Base-by-base conservation (phyloP, 2,329 filamentous ascomycete genomes). In the Blastomyces gilchristii region DNA sequence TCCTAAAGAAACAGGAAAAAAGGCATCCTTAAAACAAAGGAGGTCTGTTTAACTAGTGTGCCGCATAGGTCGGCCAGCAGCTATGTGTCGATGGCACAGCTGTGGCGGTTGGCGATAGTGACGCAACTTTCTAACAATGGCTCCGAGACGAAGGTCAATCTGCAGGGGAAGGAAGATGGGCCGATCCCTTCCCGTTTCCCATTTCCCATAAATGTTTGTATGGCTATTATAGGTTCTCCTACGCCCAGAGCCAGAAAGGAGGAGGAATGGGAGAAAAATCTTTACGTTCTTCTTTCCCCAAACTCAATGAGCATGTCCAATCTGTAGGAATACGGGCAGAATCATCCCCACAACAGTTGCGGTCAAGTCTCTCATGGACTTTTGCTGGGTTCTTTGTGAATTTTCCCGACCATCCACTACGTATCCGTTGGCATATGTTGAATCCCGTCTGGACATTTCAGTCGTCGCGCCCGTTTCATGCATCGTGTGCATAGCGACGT, bases 401-500 rank as follows among this genome's bases (percentile, higher is more conserved):
- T 71, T 64, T 31, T 76, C 76, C 56, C 77, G 71, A 25, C 73
- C 67, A 60, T 79, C 77, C 25, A 72, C 69, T 5, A 43, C 25
- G 63, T 78, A 79, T 56, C 78, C 77, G 64, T 79, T 79, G n/a
- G 67, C 67, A 58, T 72, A 69, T 37, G 45, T 3, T 18, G 70
- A 62, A 45, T 76, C 73, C 12, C 73, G 73, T 14, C 71, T 65
- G 6, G 68, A 61, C 5, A 70, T 69, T 41, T 69, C 71, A 25
- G 72, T 12, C 54, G 5, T 43, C n/a, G 22, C 69, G n/a, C 73
- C 73, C 61, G 77, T 78, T 71, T 96, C 92, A 72, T 95, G 90
- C 91, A 97, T 96, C 0, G 92, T 91, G 72, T 99, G 94, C 92
- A 97, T 97, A 0, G 94, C 94, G 53, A 99, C 94, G 71, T 97